phyloP scores from a whole-genome alignment of 768 basidiomycete genomes.

The Phaffia australis region DNA sequence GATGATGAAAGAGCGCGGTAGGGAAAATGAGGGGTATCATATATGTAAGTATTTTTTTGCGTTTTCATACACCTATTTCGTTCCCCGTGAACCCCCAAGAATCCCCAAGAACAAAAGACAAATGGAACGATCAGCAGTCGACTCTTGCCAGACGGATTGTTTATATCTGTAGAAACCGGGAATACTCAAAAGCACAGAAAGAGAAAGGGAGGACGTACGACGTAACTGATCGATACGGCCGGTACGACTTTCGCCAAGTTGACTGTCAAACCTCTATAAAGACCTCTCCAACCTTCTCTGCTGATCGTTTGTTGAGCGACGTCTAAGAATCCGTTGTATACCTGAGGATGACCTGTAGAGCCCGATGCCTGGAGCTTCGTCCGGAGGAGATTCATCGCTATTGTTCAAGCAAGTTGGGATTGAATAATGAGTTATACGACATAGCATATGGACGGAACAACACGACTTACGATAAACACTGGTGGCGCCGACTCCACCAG shows the following conservation, averaged over 20 bases:
- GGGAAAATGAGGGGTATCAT: too few relatives aligned
- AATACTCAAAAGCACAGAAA: too few relatives aligned
- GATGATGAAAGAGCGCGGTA: too few relatives aligned
- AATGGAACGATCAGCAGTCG: too few relatives aligned
- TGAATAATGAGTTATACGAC: not conserved
- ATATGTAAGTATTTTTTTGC: too few relatives aligned
- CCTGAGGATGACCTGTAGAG: slow-evolving; percentile 84
- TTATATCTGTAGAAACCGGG: too few relatives aligned
- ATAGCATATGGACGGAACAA: slow-evolving; percentile 43
- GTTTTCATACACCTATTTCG: too few relatives aligned
- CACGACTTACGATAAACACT: slow-evolving; percentile 61
- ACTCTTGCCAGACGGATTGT: too few relatives aligned
- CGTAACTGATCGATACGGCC: slow-evolving; percentile 91
- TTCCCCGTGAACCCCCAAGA: too few relatives aligned
- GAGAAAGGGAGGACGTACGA: slow-evolving; percentile 55
- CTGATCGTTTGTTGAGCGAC: slow-evolving; percentile 68
- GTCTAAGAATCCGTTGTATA: slow-evolving; percentile 77
- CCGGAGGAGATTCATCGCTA: slow-evolving; percentile 54
- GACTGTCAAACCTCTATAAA: slow-evolving; percentile 81
- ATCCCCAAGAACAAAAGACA: too few relatives aligned
- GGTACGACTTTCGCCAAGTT: slow-evolving; percentile 94
- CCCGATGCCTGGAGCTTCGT: slow-evolving; percentile 94
- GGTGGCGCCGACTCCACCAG: slow-evolving; percentile 78
- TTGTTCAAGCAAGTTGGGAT: slow-evolving; percentile 1
- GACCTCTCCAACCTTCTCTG: slow-evolving; percentile 82